phyloP scores from a whole-genome alignment of 192 early-diverging fungal species.

The Umbelopsis isabellina region DNA sequence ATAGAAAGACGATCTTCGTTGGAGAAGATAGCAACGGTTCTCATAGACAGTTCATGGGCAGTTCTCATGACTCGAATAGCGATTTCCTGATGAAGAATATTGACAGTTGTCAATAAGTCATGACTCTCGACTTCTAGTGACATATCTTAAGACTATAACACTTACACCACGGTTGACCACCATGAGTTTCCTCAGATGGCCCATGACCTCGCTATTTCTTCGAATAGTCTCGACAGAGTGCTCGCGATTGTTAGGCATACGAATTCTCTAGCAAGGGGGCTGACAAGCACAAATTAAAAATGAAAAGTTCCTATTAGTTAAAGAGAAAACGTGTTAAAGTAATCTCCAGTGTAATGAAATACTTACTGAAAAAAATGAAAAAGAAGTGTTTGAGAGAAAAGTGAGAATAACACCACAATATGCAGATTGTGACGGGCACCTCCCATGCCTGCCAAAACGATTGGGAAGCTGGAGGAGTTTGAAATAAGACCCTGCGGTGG shows the following conservation, averaged over 20 bases:
- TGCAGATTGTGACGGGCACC: slow-evolving; percentile 7
- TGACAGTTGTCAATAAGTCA: not conserved
- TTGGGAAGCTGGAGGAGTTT: slow-evolving; percentile 5
- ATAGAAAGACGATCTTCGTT: slow-evolving; percentile 90
- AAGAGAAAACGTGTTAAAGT: not conserved
- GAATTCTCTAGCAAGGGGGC: not conserved
- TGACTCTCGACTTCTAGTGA: not conserved
- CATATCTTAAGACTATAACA: not conserved
- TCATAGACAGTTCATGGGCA: slow-evolving; percentile 89
- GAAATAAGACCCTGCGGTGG: not conserved
- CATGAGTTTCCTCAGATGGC: slow-evolving; percentile 55
- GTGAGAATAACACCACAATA: slow-evolving; percentile 9
- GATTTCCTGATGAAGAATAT: slow-evolving; percentile 68
- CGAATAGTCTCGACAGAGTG: slow-evolving; percentile 62
- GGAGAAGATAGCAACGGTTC: slow-evolving; percentile 86
- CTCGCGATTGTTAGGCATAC: slow-evolving; percentile 40
- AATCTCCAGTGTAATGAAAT: not conserved
- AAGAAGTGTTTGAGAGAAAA: slow-evolving; percentile 8
- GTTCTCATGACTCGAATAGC: slow-evolving; percentile 94
- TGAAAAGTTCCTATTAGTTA: not conserved
- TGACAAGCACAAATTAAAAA: slow-evolving; percentile 7
- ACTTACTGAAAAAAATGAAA: slow-evolving; percentile 24
- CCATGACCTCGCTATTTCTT: slow-evolving; percentile 57
- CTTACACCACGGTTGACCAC: slow-evolving; percentile 62
- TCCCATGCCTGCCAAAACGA: not conserved